Percentiles rank a stretch among this genome's conserved stretches.
Evolutionary conservation across 768 basidiomycete genomes (phyloP).

Genomic region (Fomitopsis pulvina): DNA sequence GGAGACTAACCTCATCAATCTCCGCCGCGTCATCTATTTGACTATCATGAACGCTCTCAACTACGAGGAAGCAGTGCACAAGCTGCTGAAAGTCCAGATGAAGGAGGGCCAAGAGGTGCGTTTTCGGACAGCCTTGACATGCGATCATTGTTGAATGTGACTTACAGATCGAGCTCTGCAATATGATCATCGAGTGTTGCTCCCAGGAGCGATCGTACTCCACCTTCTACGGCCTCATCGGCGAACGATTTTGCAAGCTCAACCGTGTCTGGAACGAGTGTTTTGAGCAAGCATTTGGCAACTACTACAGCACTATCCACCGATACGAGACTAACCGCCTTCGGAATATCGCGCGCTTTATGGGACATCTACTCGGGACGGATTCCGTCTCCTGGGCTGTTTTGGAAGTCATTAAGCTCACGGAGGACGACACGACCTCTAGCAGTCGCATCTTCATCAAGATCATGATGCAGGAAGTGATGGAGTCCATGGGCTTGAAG

Average conservation of each 20-base stretch:
- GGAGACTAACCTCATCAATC: slow-evolving; percentile 91
- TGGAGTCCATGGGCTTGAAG: slow-evolving; percentile 90
- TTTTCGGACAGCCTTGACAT: slow-evolving; percentile 1
- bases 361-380: slow-evolving; percentile 82
- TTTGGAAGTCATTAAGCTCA: slow-evolving; percentile 82
- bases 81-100: slow-evolving; percentile 88
- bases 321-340: slow-evolving; percentile 98
- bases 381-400: slow-evolving; percentile 90
- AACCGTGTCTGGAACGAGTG: slow-evolving; percentile 91
- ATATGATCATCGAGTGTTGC: slow-evolving; percentile 99
- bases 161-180: slow-evolving; percentile 86
- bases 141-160: not conserved
- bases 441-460: slow-evolving; percentile 96
- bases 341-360: slow-evolving; percentile 95
- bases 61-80: slow-evolving; percentile 99
- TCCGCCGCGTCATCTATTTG: slow-evolving; percentile 89
- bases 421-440: slow-evolving; percentile 96
- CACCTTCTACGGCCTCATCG: slow-evolving; percentile 93
- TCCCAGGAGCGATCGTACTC: slow-evolving; percentile 98
- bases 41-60: slow-evolving; percentile 99
- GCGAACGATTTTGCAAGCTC: slow-evolving; percentile 94
- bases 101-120: slow-evolving; percentile 90
- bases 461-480: slow-evolving; percentile 93
- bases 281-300: slow-evolving; percentile 80
- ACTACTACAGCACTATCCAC: slow-evolving; percentile 95